Evolutionary conservation across 345 rosid species (phyloP).

Genomic region (Lumnitzera littorea): DNA sequence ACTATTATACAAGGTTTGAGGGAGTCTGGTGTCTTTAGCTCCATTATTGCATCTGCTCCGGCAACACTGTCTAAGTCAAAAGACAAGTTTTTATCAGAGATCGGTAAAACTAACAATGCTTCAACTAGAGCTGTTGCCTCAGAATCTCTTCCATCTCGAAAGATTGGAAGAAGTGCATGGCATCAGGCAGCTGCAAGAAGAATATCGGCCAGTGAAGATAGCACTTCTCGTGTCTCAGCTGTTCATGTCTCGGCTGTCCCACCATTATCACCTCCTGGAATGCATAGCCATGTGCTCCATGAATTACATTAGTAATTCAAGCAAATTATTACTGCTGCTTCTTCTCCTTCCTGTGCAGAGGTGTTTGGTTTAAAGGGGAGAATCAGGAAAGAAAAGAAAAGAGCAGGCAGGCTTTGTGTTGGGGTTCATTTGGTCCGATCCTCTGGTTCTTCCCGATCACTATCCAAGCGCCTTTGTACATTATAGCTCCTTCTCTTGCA

Average conservation of each 20-base stretch:
- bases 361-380: constrained; percentile 18
- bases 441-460: constrained; percentile 35
- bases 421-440: constrained; percentile 5
- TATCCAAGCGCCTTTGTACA: constrained; percentile 29
- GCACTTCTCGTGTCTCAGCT: constrained; percentile 1
- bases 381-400: constrained; percentile 24
- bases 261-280: constrained; percentile 69
- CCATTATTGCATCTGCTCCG: constrained; percentile 51
- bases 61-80: constrained; percentile 44
- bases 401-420: constrained; percentile 12
- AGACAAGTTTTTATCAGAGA: constrained; percentile 43
- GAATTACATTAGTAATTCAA: constrained; percentile 13
- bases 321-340: constrained; percentile 14
- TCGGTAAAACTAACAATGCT: constrained; percentile 29
- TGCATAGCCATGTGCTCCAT: constrained; percentile 16
- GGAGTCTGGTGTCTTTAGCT: constrained; percentile 81
- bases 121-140: constrained; percentile 46
- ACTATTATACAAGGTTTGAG: constrained; percentile 70
- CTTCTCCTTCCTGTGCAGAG: constrained; percentile 16
- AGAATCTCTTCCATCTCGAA: constrained; percentile 39
- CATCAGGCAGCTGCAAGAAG: constrained; percentile 47
- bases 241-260: constrained; percentile 54
- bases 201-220: constrained; percentile 29
- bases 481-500: too few species aligned
- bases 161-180: constrained; percentile 36